Percentiles rank a stretch among this genome's conserved stretches.
These are phyloP conservation scores for Pichia sp. DNA, from an alignment of 1,139 yeast genomes.

Conservation along the genomic window DNA sequence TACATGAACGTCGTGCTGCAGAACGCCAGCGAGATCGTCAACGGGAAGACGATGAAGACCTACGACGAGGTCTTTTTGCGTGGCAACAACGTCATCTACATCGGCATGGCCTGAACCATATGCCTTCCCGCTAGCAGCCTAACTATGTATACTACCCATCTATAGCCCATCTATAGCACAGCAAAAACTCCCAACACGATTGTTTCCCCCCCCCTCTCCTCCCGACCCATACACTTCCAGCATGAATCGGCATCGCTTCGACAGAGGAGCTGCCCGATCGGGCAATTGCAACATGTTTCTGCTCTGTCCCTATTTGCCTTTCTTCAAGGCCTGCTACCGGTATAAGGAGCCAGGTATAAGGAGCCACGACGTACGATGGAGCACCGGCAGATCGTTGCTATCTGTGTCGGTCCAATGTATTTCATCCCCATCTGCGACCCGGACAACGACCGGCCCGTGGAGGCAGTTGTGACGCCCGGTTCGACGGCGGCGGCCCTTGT, in stretches of 20 bases:
- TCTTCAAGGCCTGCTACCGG: background rate
- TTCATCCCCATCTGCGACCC: slow-evolving; percentile 9
- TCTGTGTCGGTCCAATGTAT: background rate
- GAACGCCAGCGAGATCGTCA: slow-evolving; percentile 63
- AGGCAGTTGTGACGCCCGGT: background rate
- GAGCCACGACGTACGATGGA: background rate
- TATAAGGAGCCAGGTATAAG: background rate
- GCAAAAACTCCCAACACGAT: background rate
- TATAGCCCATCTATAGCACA: background rate
- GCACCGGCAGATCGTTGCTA: background rate
- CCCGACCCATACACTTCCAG: background rate
- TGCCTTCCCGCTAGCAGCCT: background rate
- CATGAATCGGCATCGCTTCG: background rate
- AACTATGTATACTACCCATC: background rate
- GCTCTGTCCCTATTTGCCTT: background rate
- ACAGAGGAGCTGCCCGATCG: background rate
- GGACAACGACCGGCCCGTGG: background rate
- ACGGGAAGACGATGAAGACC: slow-evolving; percentile 50
- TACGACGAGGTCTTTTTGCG: slow-evolving; percentile 83
- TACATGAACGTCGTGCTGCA: slow-evolving; percentile 92
- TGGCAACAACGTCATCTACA: slow-evolving; percentile 77
- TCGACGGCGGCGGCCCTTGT: background rate
- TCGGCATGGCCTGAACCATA: slow-evolving; percentile 11
- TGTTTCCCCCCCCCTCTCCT: background rate
- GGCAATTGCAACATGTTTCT: background rate